Percentiles rank a stretch among this genome's conserved stretches.
phyloP scores from a whole-genome alignment of 352 stramenopile genomes.

The Halophytophthora polymorphica region DNA sequence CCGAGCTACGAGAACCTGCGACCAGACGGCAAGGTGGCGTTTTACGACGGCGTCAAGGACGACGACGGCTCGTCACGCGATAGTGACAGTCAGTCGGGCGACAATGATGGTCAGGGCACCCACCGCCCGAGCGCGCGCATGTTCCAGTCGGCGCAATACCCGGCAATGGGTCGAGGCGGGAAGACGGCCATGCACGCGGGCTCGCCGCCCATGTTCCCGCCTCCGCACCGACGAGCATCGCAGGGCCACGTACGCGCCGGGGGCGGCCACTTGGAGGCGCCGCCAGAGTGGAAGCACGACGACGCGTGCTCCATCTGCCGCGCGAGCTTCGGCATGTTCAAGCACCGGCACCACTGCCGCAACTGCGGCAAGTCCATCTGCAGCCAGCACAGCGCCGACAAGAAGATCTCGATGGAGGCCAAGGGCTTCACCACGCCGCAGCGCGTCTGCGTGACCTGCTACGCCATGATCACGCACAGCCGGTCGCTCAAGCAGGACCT shows the following conservation, averaged over 20 bases:
- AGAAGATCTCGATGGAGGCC: conserved; percentile 65
- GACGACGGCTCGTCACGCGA: conserved; percentile 19
- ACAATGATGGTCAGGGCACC: neutral
- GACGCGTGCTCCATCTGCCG: conserved; percentile 77
- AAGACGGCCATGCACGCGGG: conserved; percentile 17
- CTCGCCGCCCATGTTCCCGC: conserved; percentile 21
- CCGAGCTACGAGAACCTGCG: conserved; percentile 43
- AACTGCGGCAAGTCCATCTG: conserved; percentile 85
- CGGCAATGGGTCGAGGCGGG: conserved; percentile 2
- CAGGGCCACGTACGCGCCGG: conserved; percentile 18
- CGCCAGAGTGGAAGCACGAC: conserved; percentile 73
- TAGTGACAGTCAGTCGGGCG: conserved; percentile 18
- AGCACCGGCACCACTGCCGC: conserved; percentile 81
- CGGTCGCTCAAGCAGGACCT: conserved; percentile 32
- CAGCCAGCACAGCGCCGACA: conserved; percentile 76
- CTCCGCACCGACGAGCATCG: conserved; percentile 24
- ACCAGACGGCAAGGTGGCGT: conserved; percentile 16
- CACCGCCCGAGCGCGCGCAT: conserved; percentile 8
- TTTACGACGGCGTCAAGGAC: conserved; percentile 19
- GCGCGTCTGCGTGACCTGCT: conserved; percentile 77
- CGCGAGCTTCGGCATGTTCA: conserved; percentile 80
- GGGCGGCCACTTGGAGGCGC: conserved; percentile 37
- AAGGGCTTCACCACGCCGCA: conserved; percentile 79
- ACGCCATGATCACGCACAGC: conserved; percentile 59
- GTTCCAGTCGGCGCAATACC: conserved; percentile 22